These are phyloP conservation scores for Viola pubescens DNA, from an alignment of 441 rosid genomes.

Conservation along the genomic window DNA sequence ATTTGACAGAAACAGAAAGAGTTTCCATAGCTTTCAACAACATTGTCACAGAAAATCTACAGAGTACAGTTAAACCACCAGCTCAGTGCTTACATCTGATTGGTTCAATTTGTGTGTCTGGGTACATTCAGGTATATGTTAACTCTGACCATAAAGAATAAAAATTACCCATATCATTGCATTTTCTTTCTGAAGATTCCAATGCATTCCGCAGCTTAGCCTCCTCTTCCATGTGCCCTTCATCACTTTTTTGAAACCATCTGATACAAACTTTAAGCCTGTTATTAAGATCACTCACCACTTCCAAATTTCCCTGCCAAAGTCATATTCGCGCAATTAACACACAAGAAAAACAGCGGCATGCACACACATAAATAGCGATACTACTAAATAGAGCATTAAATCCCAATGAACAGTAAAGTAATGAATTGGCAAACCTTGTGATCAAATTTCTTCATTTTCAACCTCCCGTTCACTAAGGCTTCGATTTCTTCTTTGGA, in stretches of 20 bases:
- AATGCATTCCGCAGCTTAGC: constrained; percentile 48
- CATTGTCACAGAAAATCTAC: too few relatives aligned
- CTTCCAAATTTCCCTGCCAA: constrained; percentile 60
- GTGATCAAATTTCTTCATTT: constrained; percentile 63
- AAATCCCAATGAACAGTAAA: too few relatives aligned
- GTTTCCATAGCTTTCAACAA: too few relatives aligned
- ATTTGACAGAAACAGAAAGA: too few relatives aligned
- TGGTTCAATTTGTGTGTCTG: too few relatives aligned
- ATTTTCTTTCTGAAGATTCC: constrained; percentile 54
- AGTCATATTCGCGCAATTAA: not conserved
- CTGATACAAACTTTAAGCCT: constrained; percentile 69
- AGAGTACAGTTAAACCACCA: too few relatives aligned
- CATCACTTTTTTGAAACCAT: constrained; percentile 69
- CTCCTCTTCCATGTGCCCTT: constrained; percentile 50
- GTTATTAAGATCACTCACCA: constrained; percentile 46
- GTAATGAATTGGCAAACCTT: constrained; percentile 37
- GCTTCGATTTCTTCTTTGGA: constrained; percentile 73
- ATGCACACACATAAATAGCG: not conserved
- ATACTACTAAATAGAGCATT: too few relatives aligned
- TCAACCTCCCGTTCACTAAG: constrained; percentile 61
- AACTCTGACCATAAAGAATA: not conserved
- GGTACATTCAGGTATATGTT: too few relatives aligned
- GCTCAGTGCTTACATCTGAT: too few relatives aligned
- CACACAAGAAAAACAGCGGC: not conserved
- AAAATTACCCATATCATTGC: constrained; percentile 43